Conservation (phyloP, 495 filamentous ascomycete genomes). For the Podospora fimiseda region DNA sequence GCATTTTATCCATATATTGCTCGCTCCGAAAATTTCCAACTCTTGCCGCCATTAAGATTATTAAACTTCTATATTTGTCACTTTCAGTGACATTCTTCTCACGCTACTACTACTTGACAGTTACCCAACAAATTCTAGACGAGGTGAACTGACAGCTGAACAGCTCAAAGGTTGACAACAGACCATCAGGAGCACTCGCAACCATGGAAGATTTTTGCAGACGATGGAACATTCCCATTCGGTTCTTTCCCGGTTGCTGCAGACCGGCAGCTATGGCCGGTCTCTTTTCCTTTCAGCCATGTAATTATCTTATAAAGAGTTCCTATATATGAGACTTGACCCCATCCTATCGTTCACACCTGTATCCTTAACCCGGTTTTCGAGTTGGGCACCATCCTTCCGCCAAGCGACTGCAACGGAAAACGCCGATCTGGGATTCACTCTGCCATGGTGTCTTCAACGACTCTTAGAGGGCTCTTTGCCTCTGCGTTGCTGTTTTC, state of each 20-base stretch:
- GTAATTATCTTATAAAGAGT: no score
- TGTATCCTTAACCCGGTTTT: not conserved
- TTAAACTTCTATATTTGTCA: slow-evolving; percentile 10
- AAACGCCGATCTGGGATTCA: not conserved
- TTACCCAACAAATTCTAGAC: not conserved
- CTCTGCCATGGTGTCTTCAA: slow-evolving; percentile 15
- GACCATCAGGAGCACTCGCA: not conserved
- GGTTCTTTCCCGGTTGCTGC: not conserved
- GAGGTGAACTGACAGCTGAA: not conserved
- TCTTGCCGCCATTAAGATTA: not conserved
- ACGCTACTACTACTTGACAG: no score
- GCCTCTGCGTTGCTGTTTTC: slow-evolving; percentile 11
- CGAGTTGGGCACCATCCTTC: not conserved
- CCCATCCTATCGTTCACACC: no score
- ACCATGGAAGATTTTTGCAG: not conserved
- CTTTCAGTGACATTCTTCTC: not conserved
- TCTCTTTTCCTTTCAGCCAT: no score
- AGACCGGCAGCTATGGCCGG: not conserved
- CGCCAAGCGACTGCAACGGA: not conserved
- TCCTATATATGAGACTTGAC: no score
- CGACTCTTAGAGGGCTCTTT: slow-evolving; percentile 7
- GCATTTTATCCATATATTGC: slow-evolving; percentile 13
- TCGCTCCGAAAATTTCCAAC: not conserved
- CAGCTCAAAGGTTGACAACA: not conserved
- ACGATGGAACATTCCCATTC: slow-evolving; percentile 1